Base-by-base conservation (phyloP, 106 monocot genomes). In the Dendrobium chrysotoxum region DNA sequence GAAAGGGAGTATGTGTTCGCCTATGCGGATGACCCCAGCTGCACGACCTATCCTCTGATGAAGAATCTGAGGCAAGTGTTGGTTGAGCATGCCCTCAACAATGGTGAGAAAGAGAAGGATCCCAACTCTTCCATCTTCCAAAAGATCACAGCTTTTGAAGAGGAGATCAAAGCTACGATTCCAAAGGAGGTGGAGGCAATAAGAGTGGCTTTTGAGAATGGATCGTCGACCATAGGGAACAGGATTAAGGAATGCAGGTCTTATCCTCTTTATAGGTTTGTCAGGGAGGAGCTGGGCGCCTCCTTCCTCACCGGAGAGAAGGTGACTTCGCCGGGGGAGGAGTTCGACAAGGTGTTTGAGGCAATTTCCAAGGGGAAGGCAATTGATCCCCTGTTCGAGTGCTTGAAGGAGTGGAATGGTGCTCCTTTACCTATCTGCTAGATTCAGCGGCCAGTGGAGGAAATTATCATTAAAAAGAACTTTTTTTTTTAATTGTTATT, bases 1-100 rank as follows among this genome's bases (percentile, higher is more conserved):
- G 97, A 98, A 31, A 79, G 88, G 12, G 97, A 98, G 86, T 76
- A 88, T 58, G 91, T 92, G n/a, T 94, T 94, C 78, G 81, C 85
- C 75, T 92, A 92, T 80, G 78, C 80, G 0, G 92, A 92, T 18
- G 92, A 92, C 64, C 92, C 92, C 4, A 90, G 92, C 88, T 88
- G 90, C 90, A 42, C 82, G 5, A 85, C 85, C 9, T 92, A 92
- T 77, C 87, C 87, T 9, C 73, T 92, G 72, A 89, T 87, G 84
- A 85, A 87, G 82, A 92, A 89, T 85, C 81, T 92, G 75, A 79
- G 92, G 75, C 85, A 89, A 35, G 89, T 87, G 47, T 80, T 92
- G 42, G 87, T 92, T 1, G 87, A 92, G 79, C 87, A 89, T 74
- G 92, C 92, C 15, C 55, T 92, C 65, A 66, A 28, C 55, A 91